Evolutionary conservation across 1,284 basidiomycete genomes (phyloP).

Genomic region (Coniferiporia sulphurascens): DNA sequence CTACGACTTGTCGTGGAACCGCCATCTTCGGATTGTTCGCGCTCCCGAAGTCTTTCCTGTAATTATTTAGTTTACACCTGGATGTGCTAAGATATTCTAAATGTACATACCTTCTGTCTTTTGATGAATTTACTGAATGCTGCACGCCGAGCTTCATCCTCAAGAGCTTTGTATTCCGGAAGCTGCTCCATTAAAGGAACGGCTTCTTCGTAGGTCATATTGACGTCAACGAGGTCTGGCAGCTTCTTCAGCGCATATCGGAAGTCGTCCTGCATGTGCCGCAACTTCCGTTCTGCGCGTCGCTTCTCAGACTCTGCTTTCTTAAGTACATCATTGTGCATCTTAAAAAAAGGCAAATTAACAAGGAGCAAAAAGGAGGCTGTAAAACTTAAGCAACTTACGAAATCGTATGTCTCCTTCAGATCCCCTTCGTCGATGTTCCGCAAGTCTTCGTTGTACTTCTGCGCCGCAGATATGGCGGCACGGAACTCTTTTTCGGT

Average conservation of each 20-base stretch:
- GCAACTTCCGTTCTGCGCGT: conserved; percentile 74
- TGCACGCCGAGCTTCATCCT: conserved; percentile 70
- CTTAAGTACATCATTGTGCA: conserved; percentile 66
- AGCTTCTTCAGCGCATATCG: conserved; percentile 94
- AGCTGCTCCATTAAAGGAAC: conserved; percentile 74
- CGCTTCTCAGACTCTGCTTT: conserved; percentile 78
- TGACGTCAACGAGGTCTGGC: conserved; percentile 72
- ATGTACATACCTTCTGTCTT: conserved; percentile 64
- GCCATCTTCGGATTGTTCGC: conserved; percentile 70
- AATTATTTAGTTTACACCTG: not conserved
- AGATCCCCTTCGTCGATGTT: conserved; percentile 51
- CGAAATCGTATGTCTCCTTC: conserved; percentile 60
- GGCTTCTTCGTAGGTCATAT: conserved; percentile 70
- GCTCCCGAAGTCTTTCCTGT: conserved; percentile 72
- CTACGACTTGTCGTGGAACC: conserved; percentile 70
- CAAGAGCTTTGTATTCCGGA: conserved; percentile 78
- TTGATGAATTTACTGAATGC: conserved; percentile 86
- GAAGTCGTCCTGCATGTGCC: conserved; percentile 91
- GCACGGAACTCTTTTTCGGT: conserved; percentile 55
- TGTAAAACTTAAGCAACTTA: conserved; percentile 34
- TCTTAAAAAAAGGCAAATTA: conserved; percentile 36
- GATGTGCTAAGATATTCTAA: not conserved
- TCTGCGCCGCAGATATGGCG: conserved; percentile 45
- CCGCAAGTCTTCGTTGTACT: conserved; percentile 44
- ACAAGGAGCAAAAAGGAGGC: not conserved